Evolutionary conservation across 768 basidiomycete species (phyloP), one percentile per base, ranked within the genome.

Genomic region (Podaxis sp.): DNA sequence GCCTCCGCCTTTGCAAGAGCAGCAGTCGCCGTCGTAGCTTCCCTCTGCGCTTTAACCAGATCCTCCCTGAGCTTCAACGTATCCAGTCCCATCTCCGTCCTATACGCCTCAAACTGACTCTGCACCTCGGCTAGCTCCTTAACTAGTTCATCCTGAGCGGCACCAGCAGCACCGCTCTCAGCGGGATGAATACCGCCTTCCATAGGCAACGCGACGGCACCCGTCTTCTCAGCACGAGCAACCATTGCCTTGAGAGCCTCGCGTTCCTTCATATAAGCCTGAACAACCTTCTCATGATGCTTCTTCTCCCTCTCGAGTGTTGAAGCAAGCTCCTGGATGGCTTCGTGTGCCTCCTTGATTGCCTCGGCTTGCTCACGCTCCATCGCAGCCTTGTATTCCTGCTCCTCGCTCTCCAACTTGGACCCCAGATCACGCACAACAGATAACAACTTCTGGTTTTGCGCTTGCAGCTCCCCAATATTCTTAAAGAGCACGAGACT

Each of bases 361-460:
- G 93, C 93, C 66, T 88, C 88, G 27, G 79, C 80, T 66, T 92
- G 90, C 68, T 91, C 91, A 65, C 76, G 80, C 64, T 91, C 86
- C 72, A 91, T 83, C 4, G 74, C 71, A 51, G 85, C 87, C 47
- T 82, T 81, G 64, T 90, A 89, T 25, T 92, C 90, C 64, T 79
- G 81, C 73, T 96, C 93, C 66, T 91, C 89, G 4, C 78, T 78
- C 74, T 98, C 97, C 81, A 98, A 83, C 77, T 90, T 89, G 38
- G 80, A 74, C 4, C 90, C 93, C 40, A 98, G 79, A 58, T 91
- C 90, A 16, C 95, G 81, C 11, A 89, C 87, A 64, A 96, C 86
- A 71, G 83, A 87, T 50, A 98, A 77, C 23, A 98, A 75, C 66
- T 90, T 90, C 77, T 92, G 89, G 70, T 98, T 98, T 74, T 96